phyloP scores from a whole-genome alignment of 148 eudicot species.

The Beta vulgaris region DNA sequence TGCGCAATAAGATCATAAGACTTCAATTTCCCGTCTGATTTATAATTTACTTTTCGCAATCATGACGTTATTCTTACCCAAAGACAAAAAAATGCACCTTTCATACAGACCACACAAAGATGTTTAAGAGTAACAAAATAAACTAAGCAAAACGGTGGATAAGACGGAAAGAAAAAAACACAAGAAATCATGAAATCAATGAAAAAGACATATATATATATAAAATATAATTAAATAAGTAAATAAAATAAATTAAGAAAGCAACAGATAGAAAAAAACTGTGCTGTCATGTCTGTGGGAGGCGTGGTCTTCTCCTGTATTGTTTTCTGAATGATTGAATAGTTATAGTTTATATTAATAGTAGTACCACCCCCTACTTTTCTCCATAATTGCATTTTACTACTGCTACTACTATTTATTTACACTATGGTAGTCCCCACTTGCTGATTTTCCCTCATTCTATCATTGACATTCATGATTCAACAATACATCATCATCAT shows the following conservation, averaged over 20 bases:
- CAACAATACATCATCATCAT: too few relatives aligned
- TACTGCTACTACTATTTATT: constrained; percentile 18
- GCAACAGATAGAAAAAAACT: constrained; percentile 10
- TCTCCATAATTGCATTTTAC: not conserved
- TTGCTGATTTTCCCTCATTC: not conserved
- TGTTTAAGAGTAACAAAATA: not conserved
- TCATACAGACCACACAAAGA: constrained; percentile 6
- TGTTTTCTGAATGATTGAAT: not conserved
- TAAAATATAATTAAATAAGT: not conserved
- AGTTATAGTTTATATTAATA: not conserved
- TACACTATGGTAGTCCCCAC: constrained; percentile 10
- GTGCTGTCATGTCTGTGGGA: constrained; percentile 29
- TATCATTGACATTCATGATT: not conserved
- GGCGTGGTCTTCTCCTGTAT: not conserved
- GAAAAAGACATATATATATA: constrained; percentile 10
- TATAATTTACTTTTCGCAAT: not conserved
- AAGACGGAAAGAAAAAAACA: not conserved
- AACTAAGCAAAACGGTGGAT: not conserved
- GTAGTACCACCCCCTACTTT: not conserved
- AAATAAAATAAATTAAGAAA: not conserved
- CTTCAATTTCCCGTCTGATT: not conserved
- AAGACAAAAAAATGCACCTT: not conserved
- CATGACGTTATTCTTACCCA: not conserved
- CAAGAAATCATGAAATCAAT: constrained; percentile 13
- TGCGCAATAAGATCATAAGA: not conserved